These are phyloP conservation scores for Suillus variegatus DNA, from an alignment of 768 basidiomycete species.

Conservation along the genomic window DNA sequence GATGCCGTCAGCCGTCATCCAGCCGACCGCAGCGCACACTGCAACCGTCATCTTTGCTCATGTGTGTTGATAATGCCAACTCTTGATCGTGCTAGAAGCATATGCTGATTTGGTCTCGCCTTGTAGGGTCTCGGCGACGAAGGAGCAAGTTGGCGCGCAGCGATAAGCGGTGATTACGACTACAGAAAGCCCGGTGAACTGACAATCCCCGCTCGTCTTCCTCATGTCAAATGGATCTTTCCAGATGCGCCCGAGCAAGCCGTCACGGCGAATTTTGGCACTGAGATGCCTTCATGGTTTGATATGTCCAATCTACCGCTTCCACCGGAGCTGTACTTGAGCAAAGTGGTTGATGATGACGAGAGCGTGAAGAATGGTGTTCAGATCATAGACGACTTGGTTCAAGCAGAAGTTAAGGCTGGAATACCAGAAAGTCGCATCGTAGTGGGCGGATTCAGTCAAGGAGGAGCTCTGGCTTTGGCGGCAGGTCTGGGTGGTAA, in stretches of 20 bases:
- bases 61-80: slow-evolving; percentile 12
- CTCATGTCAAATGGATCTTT: slow-evolving; percentile 35
- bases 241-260: slow-evolving; percentile 48
- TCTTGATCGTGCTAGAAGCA: slow-evolving; percentile 1
- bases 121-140: slow-evolving; percentile 39
- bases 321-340: not conserved
- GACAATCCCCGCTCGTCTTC: slow-evolving; percentile 44
- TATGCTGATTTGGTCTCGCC: slow-evolving; percentile 30
- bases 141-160: slow-evolving; percentile 38
- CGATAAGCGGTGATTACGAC: slow-evolving; percentile 6
- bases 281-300: slow-evolving; percentile 11
- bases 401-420: slow-evolving; percentile 42
- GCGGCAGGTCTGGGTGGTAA: slow-evolving; percentile 47
- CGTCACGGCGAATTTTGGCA: slow-evolving; percentile 18
- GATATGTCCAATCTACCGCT: slow-evolving; percentile 6
- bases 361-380: slow-evolving; percentile 35
- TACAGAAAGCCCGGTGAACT: slow-evolving; percentile 3
- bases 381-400: slow-evolving; percentile 37
- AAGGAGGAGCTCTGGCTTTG: slow-evolving; percentile 47
- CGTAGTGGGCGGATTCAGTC: slow-evolving; percentile 51
- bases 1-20: slow-evolving; percentile 3
- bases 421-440: slow-evolving; percentile 44
- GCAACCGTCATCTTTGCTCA: slow-evolving; percentile 13
- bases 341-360: slow-evolving; percentile 45
- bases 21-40: slow-evolving; percentile 8